A percentile compares a stretch with the other conserved stretches of the same genome.
phyloP scores from a whole-genome alignment of 2,329 filamentous ascomycete species.

The Diaporthe vaccinii region DNA sequence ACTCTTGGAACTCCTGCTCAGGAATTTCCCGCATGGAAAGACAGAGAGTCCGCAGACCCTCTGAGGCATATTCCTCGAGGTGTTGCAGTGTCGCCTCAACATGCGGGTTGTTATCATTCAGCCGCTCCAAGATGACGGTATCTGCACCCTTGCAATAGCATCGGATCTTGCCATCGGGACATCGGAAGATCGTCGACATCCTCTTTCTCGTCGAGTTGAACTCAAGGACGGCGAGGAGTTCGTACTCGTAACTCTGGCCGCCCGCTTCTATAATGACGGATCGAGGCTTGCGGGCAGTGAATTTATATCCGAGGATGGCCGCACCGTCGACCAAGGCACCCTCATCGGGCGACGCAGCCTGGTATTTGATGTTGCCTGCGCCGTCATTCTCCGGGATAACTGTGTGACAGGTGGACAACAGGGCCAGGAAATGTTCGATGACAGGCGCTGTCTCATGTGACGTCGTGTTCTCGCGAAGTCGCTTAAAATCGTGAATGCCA shows the following conservation, averaged over 20 bases:
- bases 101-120: constrained; percentile 85
- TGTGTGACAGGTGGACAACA: constrained; percentile 93
- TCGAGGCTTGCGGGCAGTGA: constrained; percentile 89
- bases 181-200: constrained; percentile 98
- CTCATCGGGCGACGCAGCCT: constrained; percentile 97
- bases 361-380: constrained; percentile 89
- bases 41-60: constrained; percentile 94
- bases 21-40: constrained; percentile 93
- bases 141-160: constrained; percentile 97
- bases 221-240: constrained; percentile 95
- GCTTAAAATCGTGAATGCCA: constrained; percentile 88
- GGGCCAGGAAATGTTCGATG: constrained; percentile 85
- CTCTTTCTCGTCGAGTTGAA: constrained; percentile 98
- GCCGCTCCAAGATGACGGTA: constrained; percentile 94
- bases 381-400: constrained; percentile 93
- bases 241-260: constrained; percentile 83
- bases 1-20: constrained; percentile 89
- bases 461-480: constrained; percentile 77
- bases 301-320: constrained; percentile 86
- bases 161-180: constrained; percentile 93
- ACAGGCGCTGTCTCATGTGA: constrained; percentile 64
- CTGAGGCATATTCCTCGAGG: constrained; percentile 98
- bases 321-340: constrained; percentile 97
- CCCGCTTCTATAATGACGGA: constrained; percentile 86
- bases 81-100: constrained; percentile 93